Evolutionary conservation across 2,329 filamentous ascomycete species (phyloP).

Genomic region (Stagonosporopsis cucurbitacearum): DNA sequence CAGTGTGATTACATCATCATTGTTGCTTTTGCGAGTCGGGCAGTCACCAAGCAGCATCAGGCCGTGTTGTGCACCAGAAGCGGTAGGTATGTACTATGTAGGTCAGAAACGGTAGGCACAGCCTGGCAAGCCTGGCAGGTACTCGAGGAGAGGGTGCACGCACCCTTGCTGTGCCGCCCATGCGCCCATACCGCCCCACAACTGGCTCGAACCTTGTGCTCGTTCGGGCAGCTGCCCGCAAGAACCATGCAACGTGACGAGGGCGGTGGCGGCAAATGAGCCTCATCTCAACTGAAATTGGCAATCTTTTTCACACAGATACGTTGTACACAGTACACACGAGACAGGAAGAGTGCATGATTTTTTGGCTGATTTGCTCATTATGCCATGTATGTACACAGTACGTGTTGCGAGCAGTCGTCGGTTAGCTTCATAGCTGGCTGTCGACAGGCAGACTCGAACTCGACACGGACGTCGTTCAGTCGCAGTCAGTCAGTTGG

Average conservation of each 20-base stretch:
- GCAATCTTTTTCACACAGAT: slow-evolving; percentile 9
- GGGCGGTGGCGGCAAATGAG: slow-evolving; percentile 8
- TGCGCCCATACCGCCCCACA: background rate
- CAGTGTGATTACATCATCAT: too few species aligned
- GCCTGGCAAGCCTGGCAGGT: too few species aligned
- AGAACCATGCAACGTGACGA: slow-evolving; percentile 11
- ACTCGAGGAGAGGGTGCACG: slow-evolving; percentile 8
- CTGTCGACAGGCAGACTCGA: background rate
- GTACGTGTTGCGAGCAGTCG: background rate
- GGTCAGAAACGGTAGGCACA: background rate
- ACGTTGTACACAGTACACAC: too few species aligned
- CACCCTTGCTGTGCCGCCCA: slow-evolving; percentile 9
- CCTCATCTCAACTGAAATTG: slow-evolving; percentile 18
- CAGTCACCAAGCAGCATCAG: background rate
- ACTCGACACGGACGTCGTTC: background rate
- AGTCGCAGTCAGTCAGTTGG: too few species aligned
- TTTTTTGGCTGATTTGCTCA: background rate
- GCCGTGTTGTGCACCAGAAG: background rate
- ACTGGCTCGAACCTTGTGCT: background rate
- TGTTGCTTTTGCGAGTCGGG: too few species aligned
- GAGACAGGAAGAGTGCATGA: background rate
- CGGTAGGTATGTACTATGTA: too few species aligned
- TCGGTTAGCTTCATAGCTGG: background rate
- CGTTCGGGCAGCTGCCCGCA: slow-evolving; percentile 10
- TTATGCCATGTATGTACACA: too few species aligned